Conservation (phyloP, 179 eudicot species). For the Patellifolia procumbens region DNA sequence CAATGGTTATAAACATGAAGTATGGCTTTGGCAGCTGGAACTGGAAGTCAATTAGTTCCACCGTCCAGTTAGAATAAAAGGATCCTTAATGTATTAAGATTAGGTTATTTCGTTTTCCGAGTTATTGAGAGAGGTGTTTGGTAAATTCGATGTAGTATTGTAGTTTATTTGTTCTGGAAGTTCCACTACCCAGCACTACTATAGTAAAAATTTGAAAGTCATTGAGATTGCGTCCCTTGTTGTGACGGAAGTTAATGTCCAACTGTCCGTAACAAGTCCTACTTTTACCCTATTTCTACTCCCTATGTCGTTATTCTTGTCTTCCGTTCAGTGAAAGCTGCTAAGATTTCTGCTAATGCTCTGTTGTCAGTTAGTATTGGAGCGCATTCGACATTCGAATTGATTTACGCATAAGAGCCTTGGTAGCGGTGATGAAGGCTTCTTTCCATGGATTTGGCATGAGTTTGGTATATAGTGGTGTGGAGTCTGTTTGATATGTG, state of each 20-base stretch:
- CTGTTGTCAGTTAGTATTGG: neutral
- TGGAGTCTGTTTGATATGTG: neutral
- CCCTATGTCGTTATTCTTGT: neutral
- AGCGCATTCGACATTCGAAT: neutral
- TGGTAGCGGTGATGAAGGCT: neutral
- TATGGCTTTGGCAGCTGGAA: neutral
- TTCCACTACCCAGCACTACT: neutral
- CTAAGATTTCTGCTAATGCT: neutral
- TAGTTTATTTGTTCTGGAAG: neutral
- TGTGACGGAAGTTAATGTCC: neutral
- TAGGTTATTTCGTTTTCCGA: neutral
- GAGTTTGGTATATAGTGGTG: neutral
- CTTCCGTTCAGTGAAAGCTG: neutral
- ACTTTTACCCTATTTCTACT: neutral
- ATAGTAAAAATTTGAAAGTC: neutral
- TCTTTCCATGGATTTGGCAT: neutral
- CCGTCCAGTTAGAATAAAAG: neutral
- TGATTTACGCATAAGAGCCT: neutral
- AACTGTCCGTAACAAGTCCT: neutral
- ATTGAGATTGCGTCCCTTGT: neutral
- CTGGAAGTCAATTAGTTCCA: neutral
- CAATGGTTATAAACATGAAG: neutral
- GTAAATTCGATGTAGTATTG: neutral
- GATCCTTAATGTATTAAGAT: conserved; percentile 3
- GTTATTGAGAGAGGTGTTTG: neutral